These are phyloP conservation scores for Candolleomyces eurysporus DNA, from an alignment of 768 basidiomycete species.

Conservation along the genomic window DNA sequence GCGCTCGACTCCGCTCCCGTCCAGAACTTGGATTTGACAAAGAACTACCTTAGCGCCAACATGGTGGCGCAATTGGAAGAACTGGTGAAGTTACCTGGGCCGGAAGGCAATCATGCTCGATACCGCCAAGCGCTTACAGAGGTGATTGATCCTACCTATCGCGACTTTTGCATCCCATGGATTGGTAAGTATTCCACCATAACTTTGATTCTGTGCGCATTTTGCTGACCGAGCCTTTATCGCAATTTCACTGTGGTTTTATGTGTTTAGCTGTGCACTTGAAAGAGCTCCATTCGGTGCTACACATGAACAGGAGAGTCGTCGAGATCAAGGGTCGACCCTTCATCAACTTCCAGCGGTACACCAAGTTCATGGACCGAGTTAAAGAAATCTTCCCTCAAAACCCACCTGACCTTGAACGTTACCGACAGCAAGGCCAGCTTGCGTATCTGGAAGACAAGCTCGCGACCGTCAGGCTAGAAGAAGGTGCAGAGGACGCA, in stretches of 20 bases:
- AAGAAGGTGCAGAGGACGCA: constrained; percentile 28
- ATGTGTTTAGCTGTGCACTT: constrained; percentile 35
- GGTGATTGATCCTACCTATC: constrained; percentile 17
- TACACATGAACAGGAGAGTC: constrained; percentile 27
- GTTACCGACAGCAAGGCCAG: constrained; percentile 28
- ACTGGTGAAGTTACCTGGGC: constrained; percentile 32
- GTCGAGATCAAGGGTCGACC: constrained; percentile 28
- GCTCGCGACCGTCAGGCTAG: constrained; percentile 28
- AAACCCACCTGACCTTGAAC: constrained; percentile 31
- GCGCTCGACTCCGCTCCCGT: constrained; percentile 41
- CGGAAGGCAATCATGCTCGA: constrained; percentile 30
- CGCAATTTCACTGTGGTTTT: background rate
- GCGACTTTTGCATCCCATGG: constrained; percentile 37
- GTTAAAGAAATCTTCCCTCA: constrained; percentile 32
- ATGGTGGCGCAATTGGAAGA: constrained; percentile 28
- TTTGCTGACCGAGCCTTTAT: background rate
- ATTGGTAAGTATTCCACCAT: constrained; percentile 26
- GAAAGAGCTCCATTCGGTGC: constrained; percentile 30
- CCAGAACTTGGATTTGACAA: constrained; percentile 33
- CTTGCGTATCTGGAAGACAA: constrained; percentile 42
- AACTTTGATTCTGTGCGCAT: background rate
- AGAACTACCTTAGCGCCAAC: constrained; percentile 24
- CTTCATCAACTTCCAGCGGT: constrained; percentile 44
- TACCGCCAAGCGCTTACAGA: constrained; percentile 35
- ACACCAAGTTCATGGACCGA: constrained; percentile 33